These are phyloP conservation scores for Hypoxylon fuscum DNA, from an alignment of 495 filamentous ascomycete genomes.

Conservation along the genomic window DNA sequence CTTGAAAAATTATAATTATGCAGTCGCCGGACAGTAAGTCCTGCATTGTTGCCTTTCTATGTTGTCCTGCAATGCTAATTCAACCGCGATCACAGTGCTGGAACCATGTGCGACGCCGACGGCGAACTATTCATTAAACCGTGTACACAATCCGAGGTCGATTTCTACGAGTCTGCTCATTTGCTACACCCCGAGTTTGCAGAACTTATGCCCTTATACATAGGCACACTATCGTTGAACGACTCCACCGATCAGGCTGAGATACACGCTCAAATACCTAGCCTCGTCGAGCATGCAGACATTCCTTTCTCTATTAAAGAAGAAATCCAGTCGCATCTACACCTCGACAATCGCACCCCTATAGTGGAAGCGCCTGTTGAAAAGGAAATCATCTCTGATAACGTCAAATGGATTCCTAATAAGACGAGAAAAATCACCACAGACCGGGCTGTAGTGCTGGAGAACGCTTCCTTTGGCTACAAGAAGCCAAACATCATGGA, in stretches of 20 bases:
- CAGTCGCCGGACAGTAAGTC: constrained; percentile 94
- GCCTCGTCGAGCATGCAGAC: constrained; percentile 56
- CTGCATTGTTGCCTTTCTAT: constrained; percentile 7
- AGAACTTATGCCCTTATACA: constrained; percentile 82
- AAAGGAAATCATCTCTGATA: constrained; percentile 28
- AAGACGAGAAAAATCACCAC: constrained; percentile 70
- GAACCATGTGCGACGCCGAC: constrained; percentile 84
- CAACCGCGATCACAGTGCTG: constrained; percentile 68
- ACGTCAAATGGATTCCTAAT: constrained; percentile 48
- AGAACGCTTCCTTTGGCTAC: constrained; percentile 86
- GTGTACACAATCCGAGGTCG: constrained; percentile 84
- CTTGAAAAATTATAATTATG: constrained; percentile 78
- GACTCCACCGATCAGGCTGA: constrained; percentile 54
- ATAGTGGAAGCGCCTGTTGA: constrained; percentile 35
- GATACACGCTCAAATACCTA: constrained; percentile 60
- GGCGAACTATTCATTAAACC: constrained; percentile 94
- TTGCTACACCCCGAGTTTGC: constrained; percentile 73
- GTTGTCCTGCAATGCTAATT: constrained; percentile 17
- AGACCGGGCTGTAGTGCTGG: constrained; percentile 81
- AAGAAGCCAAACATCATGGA: constrained; percentile 91
- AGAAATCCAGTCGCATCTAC: constrained; percentile 47
- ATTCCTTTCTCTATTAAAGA: constrained; percentile 53
- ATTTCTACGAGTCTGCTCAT: constrained; percentile 85
- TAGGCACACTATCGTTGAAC: constrained; percentile 75
- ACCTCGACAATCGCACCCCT: constrained; percentile 42